phyloP scores from a whole-genome alignment of 495 filamentous ascomycete species.

The Thozetella sp. region DNA sequence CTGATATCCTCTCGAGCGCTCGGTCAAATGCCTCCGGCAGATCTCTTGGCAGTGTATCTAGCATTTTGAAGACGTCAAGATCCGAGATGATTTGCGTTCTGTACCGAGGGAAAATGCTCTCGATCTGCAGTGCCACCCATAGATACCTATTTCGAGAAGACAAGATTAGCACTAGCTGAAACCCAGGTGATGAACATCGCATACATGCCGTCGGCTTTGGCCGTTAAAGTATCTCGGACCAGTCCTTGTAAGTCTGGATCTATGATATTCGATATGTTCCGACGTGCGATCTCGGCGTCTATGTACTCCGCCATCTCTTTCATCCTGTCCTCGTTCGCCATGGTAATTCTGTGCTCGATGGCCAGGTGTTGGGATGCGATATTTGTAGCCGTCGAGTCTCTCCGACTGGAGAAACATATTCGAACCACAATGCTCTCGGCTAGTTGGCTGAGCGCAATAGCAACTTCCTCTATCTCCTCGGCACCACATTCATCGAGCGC shows the following conservation, averaged over 20 bases:
- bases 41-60: neutral
- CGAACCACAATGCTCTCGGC: neutral
- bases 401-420: neutral
- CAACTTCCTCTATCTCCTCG: neutral
- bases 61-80: neutral
- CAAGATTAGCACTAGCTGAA: neutral
- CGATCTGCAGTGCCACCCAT: neutral
- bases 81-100: neutral
- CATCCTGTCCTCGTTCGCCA: neutral
- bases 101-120: neutral
- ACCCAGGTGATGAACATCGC: neutral
- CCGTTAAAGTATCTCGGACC: neutral
- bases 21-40: neutral
- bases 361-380: neutral
- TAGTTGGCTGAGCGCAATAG: neutral
- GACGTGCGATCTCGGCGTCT: neutral
- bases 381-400: neutral
- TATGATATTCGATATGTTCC: neutral
- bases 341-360: neutral
- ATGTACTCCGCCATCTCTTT: neutral
- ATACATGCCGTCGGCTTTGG: neutral
- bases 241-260: neutral
- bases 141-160: neutral
- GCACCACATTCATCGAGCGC: neutral
- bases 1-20: neutral